phyloP scores from a whole-genome alignment of 768 basidiomycete species.

The Imleria badia region DNA sequence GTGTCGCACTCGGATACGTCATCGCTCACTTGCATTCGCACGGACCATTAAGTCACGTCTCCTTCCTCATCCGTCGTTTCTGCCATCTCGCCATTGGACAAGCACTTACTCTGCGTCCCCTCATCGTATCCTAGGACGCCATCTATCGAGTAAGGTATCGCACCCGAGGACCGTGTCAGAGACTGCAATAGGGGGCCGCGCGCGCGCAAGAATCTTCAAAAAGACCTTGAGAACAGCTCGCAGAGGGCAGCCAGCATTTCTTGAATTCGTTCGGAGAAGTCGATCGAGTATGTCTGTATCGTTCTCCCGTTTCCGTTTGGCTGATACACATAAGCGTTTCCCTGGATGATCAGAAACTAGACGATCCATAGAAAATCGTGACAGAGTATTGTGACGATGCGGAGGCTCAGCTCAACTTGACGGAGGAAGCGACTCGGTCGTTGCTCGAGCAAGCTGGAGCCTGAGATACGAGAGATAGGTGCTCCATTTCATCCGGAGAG shows the following conservation, averaged over 20 bases:
- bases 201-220: slow-evolving; percentile 75
- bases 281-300: slow-evolving; percentile 69
- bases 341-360: slow-evolving; percentile 63
- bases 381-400: slow-evolving; percentile 79
- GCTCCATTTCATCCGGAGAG: background rate
- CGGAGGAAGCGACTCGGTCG: slow-evolving; percentile 73
- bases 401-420: slow-evolving; percentile 69
- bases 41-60: too few species aligned
- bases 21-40: too few species aligned
- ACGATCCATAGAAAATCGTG: slow-evolving; percentile 74
- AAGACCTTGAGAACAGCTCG: slow-evolving; percentile 83
- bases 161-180: too few species aligned
- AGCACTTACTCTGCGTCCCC: too few species aligned
- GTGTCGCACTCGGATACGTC: too few species aligned
- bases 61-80: too few species aligned
- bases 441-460: slow-evolving; percentile 82
- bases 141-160: too few species aligned
- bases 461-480: slow-evolving; percentile 70
- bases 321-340: background rate
- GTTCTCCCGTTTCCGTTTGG: background rate
- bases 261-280: slow-evolving; percentile 84
- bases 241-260: slow-evolving; percentile 80
- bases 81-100: too few species aligned
- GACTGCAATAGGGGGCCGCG: too few species aligned
- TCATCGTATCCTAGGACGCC: too few species aligned